Conservation (phyloP, 2,329 filamentous ascomycete species). For the Aureobasidium sp. region DNA sequence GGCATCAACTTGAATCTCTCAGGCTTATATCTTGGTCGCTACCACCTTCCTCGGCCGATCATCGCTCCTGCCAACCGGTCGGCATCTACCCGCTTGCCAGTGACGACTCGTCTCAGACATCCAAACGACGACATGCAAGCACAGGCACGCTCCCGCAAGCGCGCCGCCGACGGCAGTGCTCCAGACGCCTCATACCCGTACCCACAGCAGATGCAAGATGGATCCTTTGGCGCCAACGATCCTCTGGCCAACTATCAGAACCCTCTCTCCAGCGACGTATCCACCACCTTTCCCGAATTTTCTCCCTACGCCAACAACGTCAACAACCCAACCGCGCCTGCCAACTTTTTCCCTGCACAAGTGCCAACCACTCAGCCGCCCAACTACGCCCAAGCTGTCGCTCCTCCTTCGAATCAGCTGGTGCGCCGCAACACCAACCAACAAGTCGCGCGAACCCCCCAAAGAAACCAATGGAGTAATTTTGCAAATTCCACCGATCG, state of each 20-base stretch:
- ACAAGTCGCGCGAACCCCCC: conserved; percentile 35
- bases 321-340: conserved; percentile 33
- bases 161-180: conserved; percentile 48
- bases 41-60: conserved; percentile 1
- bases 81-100: conserved; percentile 5
- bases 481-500: conserved; percentile 27
- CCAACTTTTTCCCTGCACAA: conserved; percentile 26
- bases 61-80: background rate
- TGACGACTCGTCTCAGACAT: background rate
- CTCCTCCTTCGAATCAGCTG: conserved; percentile 35
- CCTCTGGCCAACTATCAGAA: conserved; percentile 42
- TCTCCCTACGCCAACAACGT: conserved; percentile 31
- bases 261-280: conserved; percentile 38
- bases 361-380: conserved; percentile 25
- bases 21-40: conserved; percentile 1
- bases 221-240: conserved; percentile 20
- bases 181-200: conserved; percentile 53
- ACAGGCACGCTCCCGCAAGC: conserved; percentile 49
- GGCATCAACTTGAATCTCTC: background rate
- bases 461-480: conserved; percentile 36
- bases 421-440: conserved; percentile 42
- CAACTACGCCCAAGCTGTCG: conserved; percentile 20
- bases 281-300: conserved; percentile 30
- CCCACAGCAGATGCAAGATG: conserved; percentile 20
- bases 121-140: conserved; percentile 16